Base-by-base conservation (phyloP, 345 rosid species). In the Isatis tinctoria region DNA sequence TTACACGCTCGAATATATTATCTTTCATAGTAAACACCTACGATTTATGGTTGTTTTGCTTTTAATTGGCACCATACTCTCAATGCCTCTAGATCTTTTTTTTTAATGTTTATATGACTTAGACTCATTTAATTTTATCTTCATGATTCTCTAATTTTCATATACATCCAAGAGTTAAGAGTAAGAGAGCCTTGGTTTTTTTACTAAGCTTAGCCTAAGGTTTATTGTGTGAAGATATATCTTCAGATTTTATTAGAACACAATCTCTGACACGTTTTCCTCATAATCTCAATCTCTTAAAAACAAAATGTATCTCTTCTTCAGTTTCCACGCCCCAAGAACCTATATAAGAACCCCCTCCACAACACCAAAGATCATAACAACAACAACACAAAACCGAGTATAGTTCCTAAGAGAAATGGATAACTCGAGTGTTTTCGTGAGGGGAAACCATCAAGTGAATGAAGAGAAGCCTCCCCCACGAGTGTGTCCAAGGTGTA, bases 381-480 rank as follows among this genome's bases (percentile, higher is more conserved):
- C 8, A 54, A 57, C 40, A 60, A 49, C 63, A 68, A 22, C 0
- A 60, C 39, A n/a, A 43, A 69, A 61, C 8, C 58, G 58, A 74
- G 20, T 16, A 53, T 32, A 51, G 8, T 6, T 53, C 5, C 32
- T 61, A 41, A 69, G 43, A 44, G 20, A 43, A 56, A 70, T 76
- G 60, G 67, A 56, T 3, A 53, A 33, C 5, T 5, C 30, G 37
- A 61, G 4, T 53, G 24, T 35, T 62, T 44, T 35, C 0, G 26
- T 9, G 5, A 35, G 7, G 2, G 49, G 20, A 60, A 28, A 9
- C 36, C 36, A 69, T 9, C 64, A 69, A 45, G 12, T 69, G 60
- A 63, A 54, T 45, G 44, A n/a, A 45, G 71, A 56, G 60, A 76
- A 37, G 51, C 73, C 63, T 14, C 80, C 76, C 64, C 67, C 69